Evolutionary conservation across 1,139 yeast species (phyloP).

Genomic region (Protomyces macrosporus): DNA sequence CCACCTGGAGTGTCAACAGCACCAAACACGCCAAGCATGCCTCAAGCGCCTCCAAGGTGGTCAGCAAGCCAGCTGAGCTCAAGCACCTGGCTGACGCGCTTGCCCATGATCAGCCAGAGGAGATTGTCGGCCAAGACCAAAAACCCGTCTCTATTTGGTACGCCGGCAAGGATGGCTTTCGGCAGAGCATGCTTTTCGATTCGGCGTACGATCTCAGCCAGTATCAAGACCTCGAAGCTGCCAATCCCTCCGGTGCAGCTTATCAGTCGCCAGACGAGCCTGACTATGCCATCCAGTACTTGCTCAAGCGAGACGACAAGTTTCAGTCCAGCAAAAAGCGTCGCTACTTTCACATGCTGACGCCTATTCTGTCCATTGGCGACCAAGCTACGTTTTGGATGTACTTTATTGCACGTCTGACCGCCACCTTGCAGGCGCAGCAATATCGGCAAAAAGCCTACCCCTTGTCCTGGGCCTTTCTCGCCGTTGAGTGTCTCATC

Average conservation of each 20-base stretch:
- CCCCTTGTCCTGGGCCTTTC: conserved; percentile 2
- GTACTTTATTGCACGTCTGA: not conserved
- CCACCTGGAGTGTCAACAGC: not conserved
- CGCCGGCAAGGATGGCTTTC: not conserved
- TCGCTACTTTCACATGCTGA: not conserved
- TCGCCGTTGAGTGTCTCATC: not conserved
- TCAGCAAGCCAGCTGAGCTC: not conserved
- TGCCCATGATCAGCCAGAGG: not conserved
- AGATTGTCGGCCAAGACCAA: not conserved
- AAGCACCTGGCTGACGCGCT: not conserved
- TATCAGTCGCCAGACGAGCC: not conserved
- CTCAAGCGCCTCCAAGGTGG: not conserved
- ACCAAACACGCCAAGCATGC: not conserved
- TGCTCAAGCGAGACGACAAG: not conserved
- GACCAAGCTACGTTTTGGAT: not conserved
- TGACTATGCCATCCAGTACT: not conserved
- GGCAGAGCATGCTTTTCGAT: not conserved
- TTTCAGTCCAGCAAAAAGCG: not conserved
- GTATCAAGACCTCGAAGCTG: not conserved
- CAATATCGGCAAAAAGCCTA: not conserved
- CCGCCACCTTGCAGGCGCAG: not conserved
- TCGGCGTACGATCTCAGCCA: not conserved
- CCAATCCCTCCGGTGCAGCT: not conserved
- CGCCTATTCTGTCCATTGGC: not conserved
- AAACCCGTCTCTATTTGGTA: not conserved